A percentile compares a stretch with the other conserved stretches of the same genome.
Evolutionary conservation across 345 rosid genomes (phyloP).

Genomic region (Stellera chamaejasme): DNA sequence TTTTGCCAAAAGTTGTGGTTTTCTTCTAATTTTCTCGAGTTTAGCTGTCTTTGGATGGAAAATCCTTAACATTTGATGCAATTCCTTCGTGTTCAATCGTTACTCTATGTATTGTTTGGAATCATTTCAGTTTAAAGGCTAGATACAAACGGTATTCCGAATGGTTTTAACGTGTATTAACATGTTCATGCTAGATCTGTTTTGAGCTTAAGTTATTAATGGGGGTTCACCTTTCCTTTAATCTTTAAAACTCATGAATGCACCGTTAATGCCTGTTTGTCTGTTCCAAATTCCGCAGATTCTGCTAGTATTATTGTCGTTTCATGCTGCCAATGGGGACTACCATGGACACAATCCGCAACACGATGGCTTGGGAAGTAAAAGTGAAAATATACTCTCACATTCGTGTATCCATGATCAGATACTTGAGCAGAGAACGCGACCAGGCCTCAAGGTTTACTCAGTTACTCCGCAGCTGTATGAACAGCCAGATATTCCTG

Average conservation of each 20-base stretch:
- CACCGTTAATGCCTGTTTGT: constrained; percentile 1
- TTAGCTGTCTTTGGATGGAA: too few species aligned
- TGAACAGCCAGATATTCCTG: constrained; percentile 30
- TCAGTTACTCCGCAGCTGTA: constrained; percentile 89
- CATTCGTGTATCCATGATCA: constrained; percentile 97
- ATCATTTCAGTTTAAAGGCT: too few species aligned
- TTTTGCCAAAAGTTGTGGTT: too few species aligned
- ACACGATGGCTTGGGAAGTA: constrained; percentile 32
- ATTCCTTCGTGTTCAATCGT: too few species aligned
- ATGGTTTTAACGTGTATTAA: too few species aligned
- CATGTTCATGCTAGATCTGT: too few species aligned
- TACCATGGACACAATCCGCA: constrained; percentile 24
- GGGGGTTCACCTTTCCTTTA: background rate
- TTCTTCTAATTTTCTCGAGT: too few species aligned
- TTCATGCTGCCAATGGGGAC: constrained; percentile 34
- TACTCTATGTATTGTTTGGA: too few species aligned
- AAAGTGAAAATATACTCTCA: constrained; percentile 35
- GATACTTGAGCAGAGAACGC: constrained; percentile 79
- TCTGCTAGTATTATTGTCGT: constrained; percentile 45
- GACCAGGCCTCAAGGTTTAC: constrained; percentile 76
- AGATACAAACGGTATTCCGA: too few species aligned
- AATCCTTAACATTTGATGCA: too few species aligned
- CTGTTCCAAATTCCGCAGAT: constrained; percentile 64
- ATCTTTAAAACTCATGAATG: background rate
- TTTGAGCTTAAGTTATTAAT: too few species aligned